Conservation (phyloP, 371 early-diverging fungal species). For the Neoconidiobolus thromboides region DNA sequence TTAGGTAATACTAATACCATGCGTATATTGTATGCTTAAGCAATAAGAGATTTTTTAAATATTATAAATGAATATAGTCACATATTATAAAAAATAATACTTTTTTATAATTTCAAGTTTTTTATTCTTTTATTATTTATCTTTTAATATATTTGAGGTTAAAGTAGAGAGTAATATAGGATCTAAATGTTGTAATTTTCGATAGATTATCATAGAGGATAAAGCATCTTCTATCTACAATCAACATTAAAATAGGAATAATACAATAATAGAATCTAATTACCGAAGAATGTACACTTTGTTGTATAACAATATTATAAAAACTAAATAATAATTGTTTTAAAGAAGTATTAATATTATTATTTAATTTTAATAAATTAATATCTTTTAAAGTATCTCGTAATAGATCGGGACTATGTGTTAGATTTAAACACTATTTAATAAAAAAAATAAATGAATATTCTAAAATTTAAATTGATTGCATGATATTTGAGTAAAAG, state of each 20-base stretch:
- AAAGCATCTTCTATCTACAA: constrained; percentile 65
- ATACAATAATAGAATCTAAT: constrained; percentile 4
- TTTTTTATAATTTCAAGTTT: no score
- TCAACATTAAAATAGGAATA: neutral
- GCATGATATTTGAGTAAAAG: no score
- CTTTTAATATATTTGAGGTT: no score
- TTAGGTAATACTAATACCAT: constrained; percentile 72
- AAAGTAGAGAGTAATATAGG: neutral
- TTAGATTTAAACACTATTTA: no score
- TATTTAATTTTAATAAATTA: no score
- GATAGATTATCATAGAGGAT: constrained; percentile 74
- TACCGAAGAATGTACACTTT: constrained; percentile 77
- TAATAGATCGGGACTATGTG: no score
- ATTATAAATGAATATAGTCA: no score
- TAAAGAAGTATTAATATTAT: constrained; percentile 13
- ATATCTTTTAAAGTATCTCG: no score
- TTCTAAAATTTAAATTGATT: no score
- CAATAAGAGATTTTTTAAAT: neutral
- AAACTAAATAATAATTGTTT: constrained; percentile 51
- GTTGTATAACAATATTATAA: constrained; percentile 62
- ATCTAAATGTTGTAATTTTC: constrained; percentile 37
- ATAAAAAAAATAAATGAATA: no score
- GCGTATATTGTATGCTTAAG: constrained; percentile 32
- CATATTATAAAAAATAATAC: no score
- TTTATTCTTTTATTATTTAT: no score